Percentiles rank a stretch among this genome's conserved stretches.
phyloP scores from a whole-genome alignment of 129 eudicot genomes.

The Lactuca saligna region DNA sequence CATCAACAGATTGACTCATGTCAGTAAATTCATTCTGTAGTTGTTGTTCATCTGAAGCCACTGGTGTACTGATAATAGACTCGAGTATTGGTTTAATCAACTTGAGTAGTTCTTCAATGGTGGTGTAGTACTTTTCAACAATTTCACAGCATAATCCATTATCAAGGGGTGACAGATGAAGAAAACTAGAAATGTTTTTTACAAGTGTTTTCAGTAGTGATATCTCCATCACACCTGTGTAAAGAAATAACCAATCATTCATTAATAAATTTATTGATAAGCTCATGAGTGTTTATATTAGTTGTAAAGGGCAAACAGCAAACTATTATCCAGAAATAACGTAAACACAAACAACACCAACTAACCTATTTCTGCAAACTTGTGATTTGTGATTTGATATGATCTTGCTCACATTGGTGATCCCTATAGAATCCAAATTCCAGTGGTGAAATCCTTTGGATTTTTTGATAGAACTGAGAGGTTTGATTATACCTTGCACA shows the following conservation, averaged over 20 bases:
- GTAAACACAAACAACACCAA: slow-evolving; percentile 19
- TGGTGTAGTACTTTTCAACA: slow-evolving; percentile 50
- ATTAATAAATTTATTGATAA: background rate
- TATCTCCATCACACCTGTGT: slow-evolving; percentile 80
- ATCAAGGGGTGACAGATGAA: slow-evolving; percentile 50
- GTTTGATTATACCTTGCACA: slow-evolving; percentile 4
- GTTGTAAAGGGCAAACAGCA: slow-evolving; percentile 1
- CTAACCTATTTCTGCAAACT: slow-evolving; percentile 28
- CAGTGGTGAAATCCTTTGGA: background rate
- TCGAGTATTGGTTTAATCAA: slow-evolving; percentile 70
- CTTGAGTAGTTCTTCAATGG: slow-evolving; percentile 67
- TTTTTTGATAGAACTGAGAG: background rate
- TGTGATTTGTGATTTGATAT: slow-evolving; percentile 16
- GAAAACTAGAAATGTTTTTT: slow-evolving; percentile 53
- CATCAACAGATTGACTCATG: slow-evolving; percentile 58
- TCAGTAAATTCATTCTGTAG: slow-evolving; percentile 57
- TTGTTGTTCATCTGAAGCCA: slow-evolving; percentile 49
- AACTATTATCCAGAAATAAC: slow-evolving; percentile 11
- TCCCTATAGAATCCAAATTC: background rate
- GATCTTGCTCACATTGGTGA: slow-evolving; percentile 20
- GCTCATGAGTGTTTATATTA: background rate
- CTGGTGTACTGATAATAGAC: slow-evolving; percentile 49
- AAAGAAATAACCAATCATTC: slow-evolving; percentile 1
- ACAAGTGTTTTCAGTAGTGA: slow-evolving; percentile 61
- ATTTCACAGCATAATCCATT: slow-evolving; percentile 41